Evolutionary conservation across 2,329 filamentous ascomycete genomes (phyloP), one percentile per base, ranked within the genome.

Genomic region (Ascochyta koolunga): DNA sequence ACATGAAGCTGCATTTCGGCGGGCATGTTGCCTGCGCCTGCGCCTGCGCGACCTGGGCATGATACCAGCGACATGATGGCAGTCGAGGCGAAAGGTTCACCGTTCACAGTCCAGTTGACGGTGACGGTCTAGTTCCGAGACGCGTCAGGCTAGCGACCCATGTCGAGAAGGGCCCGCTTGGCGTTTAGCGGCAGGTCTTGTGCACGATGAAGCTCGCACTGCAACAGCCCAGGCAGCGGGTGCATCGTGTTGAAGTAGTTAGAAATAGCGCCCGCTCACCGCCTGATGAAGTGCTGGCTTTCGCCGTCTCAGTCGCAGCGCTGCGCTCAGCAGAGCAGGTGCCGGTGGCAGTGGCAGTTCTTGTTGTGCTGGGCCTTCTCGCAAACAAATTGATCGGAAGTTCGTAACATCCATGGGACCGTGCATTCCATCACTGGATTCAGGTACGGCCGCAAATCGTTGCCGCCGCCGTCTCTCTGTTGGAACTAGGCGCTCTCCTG

Each of bases 1-100:
- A 82, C 75, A 57, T 79, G 81, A 51, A 88, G 78, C 42, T 78
- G 75, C 59, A 83, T 77, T 60, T 82, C 79, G 52, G 76, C 69
- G 16, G 79, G 77, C 58, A 78, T 69, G 56, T 67, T 47, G 40
- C 61, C 72, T 51, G 71, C 72, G 52, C 61, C 72, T 51, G 71
- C 72, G 52, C 56, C 60, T 35, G 76, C 84, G 58, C 82, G 78
- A 50, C 84, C 84, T 40, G 84, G 84, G 21, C 84, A 84, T 44
- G 84, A 83, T 55, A 83, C 83, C 42, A 87, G 77, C 37, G 85
- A 83, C 85, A 87, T 88, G 62, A 37, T 19, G 42, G 42, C 42
- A 32, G 47, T 38, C 37, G 36, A 37, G 29, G 39, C 15, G 45
- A 36, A 32, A 29, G 39, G 45, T 45, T 35, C n/a, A n/a, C n/a